These are phyloP conservation scores for Bauhinia variegata DNA, from an alignment of 306 rosid genomes.

Conservation along the genomic window DNA sequence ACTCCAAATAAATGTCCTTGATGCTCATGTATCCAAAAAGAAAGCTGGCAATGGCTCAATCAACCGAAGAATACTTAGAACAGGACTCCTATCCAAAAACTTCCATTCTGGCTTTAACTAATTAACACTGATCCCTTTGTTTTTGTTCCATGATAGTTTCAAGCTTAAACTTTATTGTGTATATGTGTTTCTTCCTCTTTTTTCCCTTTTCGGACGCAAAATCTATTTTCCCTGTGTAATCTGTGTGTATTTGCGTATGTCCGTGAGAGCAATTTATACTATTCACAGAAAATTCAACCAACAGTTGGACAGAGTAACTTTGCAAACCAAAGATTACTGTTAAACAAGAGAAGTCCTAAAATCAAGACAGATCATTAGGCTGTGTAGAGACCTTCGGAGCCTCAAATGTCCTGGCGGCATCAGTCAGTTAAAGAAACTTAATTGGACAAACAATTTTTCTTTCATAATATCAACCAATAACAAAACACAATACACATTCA, in stretches of 20 bases:
- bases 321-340: neutral
- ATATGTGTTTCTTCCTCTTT: too few species aligned
- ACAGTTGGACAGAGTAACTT: conserved; percentile 8
- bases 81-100: neutral
- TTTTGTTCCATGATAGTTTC: neutral
- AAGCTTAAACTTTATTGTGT: neutral
- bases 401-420: neutral
- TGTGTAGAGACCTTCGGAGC: neutral
- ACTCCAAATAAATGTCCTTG: conserved; percentile 16
- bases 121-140: neutral
- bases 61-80: neutral
- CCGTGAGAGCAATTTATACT: too few species aligned
- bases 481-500: neutral
- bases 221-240: too few species aligned
- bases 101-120: neutral
- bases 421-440: neutral
- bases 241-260: too few species aligned
- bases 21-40: neutral
- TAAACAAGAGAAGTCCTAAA: neutral
- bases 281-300: neutral
- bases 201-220: too few species aligned
- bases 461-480: neutral
- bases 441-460: neutral
- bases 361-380: neutral
- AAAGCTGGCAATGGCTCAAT: neutral